Evolutionary conservation across 495 filamentous ascomycete genomes (phyloP).

Genomic region (Acidomyces sp.): DNA sequence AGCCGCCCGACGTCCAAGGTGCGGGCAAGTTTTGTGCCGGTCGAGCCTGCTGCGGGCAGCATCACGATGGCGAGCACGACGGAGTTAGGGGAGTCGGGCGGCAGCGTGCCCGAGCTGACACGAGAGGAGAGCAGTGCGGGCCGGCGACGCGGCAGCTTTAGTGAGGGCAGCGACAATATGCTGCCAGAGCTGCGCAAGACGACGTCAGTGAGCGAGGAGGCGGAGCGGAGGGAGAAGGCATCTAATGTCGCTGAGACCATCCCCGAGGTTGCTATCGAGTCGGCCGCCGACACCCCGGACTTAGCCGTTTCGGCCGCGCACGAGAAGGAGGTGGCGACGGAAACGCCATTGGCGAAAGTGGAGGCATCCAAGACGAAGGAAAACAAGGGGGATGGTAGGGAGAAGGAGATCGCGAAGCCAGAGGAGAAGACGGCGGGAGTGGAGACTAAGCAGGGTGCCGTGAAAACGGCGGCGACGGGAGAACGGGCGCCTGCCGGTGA

Average conservation of each 20-base stretch:
- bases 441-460: conserved; percentile 24
- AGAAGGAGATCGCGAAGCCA: conserved; percentile 9
- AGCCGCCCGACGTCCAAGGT: conserved; percentile 60
- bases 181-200: conserved; percentile 23
- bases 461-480: conserved; percentile 25
- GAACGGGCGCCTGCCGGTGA: not conserved
- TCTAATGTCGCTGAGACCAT: conserved; percentile 20
- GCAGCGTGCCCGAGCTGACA: conserved; percentile 8
- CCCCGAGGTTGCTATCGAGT: conserved; percentile 24
- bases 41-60: conserved; percentile 37
- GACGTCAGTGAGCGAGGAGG: conserved; percentile 23
- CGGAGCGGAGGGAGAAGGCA: conserved; percentile 22
- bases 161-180: conserved; percentile 13
- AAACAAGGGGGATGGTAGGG: too few relatives aligned
- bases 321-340: conserved; percentile 3
- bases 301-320: not conserved
- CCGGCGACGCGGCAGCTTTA: conserved; percentile 24
- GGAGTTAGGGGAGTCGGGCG: conserved; percentile 13
- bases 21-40: conserved; percentile 69
- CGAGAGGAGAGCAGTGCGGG: conserved; percentile 20
- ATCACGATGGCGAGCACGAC: conserved; percentile 12
- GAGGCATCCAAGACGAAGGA: too few relatives aligned
- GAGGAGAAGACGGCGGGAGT: conserved; percentile 30
- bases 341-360: conserved; percentile 11
- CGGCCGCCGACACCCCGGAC: conserved; percentile 9